phyloP scores from a whole-genome alignment of 805 yeast species.

The Blastobotrys chiropterorum region DNA sequence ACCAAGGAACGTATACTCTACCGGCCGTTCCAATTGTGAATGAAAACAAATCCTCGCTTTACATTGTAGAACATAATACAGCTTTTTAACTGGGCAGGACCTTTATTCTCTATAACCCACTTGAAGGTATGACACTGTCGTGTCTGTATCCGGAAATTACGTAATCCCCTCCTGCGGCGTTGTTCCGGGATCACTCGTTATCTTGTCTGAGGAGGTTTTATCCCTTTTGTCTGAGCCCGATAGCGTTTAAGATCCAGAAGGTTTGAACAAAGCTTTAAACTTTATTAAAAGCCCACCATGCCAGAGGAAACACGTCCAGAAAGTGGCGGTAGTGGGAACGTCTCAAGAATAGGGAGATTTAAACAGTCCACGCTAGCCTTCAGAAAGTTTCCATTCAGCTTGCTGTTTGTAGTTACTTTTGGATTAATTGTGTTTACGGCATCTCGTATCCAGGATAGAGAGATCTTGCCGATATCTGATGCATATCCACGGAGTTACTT shows the following conservation, averaged over 20 bases:
- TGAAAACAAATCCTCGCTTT: too few relatives aligned
- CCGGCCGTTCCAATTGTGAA: too few relatives aligned
- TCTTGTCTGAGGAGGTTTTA: background rate
- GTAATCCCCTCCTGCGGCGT: background rate
- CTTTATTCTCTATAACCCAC: too few relatives aligned
- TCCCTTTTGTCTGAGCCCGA: background rate
- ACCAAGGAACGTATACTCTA: too few relatives aligned
- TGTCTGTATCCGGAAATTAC: too few relatives aligned
- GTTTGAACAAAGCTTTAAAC: background rate
- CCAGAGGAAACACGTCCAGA: background rate
- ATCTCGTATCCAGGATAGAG: conserved; percentile 2
- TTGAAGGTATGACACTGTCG: too few relatives aligned
- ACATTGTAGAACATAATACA: too few relatives aligned
- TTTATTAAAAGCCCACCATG: background rate
- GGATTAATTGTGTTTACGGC: conserved; percentile 4
- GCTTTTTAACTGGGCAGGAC: too few relatives aligned
- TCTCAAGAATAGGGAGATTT: conserved; percentile 4
- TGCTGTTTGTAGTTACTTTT: conserved; percentile 16
- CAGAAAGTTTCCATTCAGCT: conserved; percentile 19
- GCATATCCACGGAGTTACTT: conserved; percentile 9
- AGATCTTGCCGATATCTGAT: background rate
- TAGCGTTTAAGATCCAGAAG: background rate
- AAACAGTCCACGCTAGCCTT: conserved; percentile 19
- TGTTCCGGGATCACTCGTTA: background rate
- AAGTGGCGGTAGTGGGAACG: background rate